phyloP scores from a whole-genome alignment of 2,329 filamentous ascomycete species.

The Colletotrichum orchidophilum region DNA sequence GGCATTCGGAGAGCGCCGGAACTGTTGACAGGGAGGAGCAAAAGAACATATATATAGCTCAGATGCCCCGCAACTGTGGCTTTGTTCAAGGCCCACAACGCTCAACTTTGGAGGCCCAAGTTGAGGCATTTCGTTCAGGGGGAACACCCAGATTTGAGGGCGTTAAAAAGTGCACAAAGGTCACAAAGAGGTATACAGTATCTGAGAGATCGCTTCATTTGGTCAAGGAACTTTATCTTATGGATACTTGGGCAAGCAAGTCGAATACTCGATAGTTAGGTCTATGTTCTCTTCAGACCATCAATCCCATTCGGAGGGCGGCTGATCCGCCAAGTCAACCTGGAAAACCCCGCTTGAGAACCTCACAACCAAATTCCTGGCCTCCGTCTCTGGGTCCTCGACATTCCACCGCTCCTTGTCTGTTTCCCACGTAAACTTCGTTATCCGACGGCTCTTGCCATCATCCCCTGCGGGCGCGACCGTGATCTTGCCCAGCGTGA shows the following conservation, averaged over 20 bases:
- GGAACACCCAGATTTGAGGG: no score
- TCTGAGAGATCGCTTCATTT: no score
- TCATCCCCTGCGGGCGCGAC: not conserved
- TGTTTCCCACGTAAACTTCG: not conserved
- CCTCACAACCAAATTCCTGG: not conserved
- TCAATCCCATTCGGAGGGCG: not conserved
- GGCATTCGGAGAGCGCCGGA: not conserved
- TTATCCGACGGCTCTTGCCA: not conserved
- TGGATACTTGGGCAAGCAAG: no score
- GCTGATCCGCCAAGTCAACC: not conserved
- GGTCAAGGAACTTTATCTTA: not conserved
- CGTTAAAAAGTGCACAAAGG: no score
- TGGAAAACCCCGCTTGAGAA: not conserved
- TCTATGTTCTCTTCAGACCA: not conserved
- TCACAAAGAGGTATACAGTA: no score
- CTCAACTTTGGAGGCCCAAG: not conserved
- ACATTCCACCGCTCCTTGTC: not conserved
- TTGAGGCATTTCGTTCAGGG: not conserved
- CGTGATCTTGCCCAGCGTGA: not conserved
- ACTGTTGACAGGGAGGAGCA: accelerated
- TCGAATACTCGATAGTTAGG: not conserved
- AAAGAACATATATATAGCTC: not conserved
- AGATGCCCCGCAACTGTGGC: no score
- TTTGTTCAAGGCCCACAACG: not conserved
- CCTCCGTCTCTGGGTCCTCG: not conserved